Evolutionary conservation across 352 stramenopile genomes (phyloP).

Genomic region (Phytophthora europaea): DNA sequence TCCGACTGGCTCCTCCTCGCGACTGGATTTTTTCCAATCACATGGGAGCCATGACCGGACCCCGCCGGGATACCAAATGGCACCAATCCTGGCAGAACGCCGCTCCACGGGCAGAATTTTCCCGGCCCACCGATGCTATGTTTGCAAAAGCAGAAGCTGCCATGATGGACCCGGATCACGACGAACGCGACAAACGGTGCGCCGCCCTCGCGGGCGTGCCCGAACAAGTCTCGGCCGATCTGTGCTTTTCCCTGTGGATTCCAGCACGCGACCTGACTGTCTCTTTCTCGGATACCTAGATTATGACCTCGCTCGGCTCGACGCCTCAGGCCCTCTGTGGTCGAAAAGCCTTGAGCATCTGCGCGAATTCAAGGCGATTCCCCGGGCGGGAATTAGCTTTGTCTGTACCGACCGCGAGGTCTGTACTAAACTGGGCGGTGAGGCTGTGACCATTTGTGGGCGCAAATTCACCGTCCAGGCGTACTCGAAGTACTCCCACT

Average conservation of each 20-base stretch:
- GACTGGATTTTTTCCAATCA: too few relatives aligned
- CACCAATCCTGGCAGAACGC: too few relatives aligned
- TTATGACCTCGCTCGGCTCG: slow-evolving; percentile 25
- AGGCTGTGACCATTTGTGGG: not conserved
- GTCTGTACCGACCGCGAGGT: slow-evolving; percentile 5
- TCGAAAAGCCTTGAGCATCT: not conserved
- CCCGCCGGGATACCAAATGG: too few relatives aligned
- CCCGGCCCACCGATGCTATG: too few relatives aligned
- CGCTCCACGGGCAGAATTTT: too few relatives aligned
- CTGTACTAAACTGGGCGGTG: slow-evolving; percentile 1
- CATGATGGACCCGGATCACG: slow-evolving; percentile 1
- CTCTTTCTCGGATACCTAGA: slow-evolving; percentile 20
- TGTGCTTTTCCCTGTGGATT: slow-evolving; percentile 25
- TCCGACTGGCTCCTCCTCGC: too few relatives aligned
- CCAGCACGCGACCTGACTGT: slow-evolving; percentile 1
- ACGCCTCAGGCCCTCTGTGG: slow-evolving; percentile 7
- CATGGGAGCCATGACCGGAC: too few relatives aligned
- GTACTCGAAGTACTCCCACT: not conserved
- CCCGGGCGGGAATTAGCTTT: slow-evolving; percentile 25
- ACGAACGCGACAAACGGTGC: not conserved
- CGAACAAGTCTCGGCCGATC: slow-evolving; percentile 9
- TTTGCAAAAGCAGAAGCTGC: too few relatives aligned
- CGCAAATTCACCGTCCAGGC: not conserved
- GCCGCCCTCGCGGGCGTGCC: slow-evolving; percentile 13
- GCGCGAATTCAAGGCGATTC: slow-evolving; percentile 20